Base-by-base conservation (phyloP, 2,329 filamentous ascomycete species). In the Hymenoscyphus infarciens region DNA sequence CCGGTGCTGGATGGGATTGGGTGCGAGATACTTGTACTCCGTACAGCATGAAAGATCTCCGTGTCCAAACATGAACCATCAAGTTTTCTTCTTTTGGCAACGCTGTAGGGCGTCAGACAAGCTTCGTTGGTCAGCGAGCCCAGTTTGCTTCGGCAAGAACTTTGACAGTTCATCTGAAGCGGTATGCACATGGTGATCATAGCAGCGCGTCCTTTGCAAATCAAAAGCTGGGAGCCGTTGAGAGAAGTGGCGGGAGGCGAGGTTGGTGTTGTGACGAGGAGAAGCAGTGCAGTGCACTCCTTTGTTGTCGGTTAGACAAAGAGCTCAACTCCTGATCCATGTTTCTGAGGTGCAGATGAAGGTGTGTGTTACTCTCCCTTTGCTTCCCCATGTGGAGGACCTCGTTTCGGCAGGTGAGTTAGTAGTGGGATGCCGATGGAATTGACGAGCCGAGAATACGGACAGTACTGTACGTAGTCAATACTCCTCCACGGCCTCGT, bases 281-380 rank as follows among this genome's bases (percentile, higher is more conserved):
- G 39, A 45, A 45, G 39, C 42, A 49, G 42, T n/a, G 25, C n/a
- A 22, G 5, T 22, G 25, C n/a, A 22, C 2, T 22, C n/a, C 42
- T 49, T 49, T 49, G 42, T 49, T 49, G 11, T 49, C 42, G 10
- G 42, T 49, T 22, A 49, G 42, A 49, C 42, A 49, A 49, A 49
- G n/a, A 22, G 10, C 45, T 52, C 45, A 25, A 52, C 45, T 52
- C 45, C 45, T 52, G 45, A 52, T 52, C 19, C 11, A 22, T 52
- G 45, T 52, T 52, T 52, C 45, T 52, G 45, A 25, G 45, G 10
- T 49, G n/a, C 42, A 11, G 42, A 38, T 38, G 33, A 38, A 13
- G 31, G 31, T n/a, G n/a, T n/a, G n/a, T n/a, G n/a, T n/a, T n/a
- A n/a, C n/a, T n/a, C n/a, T n/a, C n/a, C n/a, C n/a, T n/a, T n/a